Conservation (phyloP, 129 eudicot species). For the Kitagawia praeruptora region DNA sequence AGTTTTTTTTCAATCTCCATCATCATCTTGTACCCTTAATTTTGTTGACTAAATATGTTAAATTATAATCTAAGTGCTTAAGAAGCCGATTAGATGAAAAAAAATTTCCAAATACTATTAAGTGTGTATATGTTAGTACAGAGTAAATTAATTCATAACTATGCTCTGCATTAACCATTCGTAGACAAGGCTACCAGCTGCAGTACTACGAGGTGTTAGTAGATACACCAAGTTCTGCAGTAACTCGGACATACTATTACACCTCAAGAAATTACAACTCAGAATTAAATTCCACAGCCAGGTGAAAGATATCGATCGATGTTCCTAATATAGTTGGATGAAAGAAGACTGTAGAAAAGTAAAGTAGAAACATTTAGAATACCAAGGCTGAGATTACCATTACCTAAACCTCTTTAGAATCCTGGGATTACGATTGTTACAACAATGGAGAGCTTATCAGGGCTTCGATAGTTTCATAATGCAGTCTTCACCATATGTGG, state of each 20-base stretch:
- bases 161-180: too few relatives aligned
- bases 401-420: not conserved
- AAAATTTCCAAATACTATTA: too few relatives aligned
- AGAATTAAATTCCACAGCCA: too few relatives aligned
- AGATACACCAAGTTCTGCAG: not conserved
- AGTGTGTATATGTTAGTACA: too few relatives aligned
- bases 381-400: not conserved
- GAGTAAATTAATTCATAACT: not conserved
- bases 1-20: not conserved
- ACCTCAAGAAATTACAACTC: too few relatives aligned
- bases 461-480: slow-evolving; percentile 97
- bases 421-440: not conserved
- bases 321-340: not conserved
- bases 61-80: too few relatives aligned
- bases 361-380: not conserved
- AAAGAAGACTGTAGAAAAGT: not conserved
- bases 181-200: too few relatives aligned
- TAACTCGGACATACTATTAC: too few relatives aligned
- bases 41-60: not conserved
- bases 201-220: not conserved
- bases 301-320: not conserved
- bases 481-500: slow-evolving; percentile 86
- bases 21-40: not conserved
- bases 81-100: not conserved
- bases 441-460: slow-evolving; percentile 17